Evolutionary conservation across 139 green algal species (phyloP).

Genomic region (Haematococcus lacustris): DNA sequence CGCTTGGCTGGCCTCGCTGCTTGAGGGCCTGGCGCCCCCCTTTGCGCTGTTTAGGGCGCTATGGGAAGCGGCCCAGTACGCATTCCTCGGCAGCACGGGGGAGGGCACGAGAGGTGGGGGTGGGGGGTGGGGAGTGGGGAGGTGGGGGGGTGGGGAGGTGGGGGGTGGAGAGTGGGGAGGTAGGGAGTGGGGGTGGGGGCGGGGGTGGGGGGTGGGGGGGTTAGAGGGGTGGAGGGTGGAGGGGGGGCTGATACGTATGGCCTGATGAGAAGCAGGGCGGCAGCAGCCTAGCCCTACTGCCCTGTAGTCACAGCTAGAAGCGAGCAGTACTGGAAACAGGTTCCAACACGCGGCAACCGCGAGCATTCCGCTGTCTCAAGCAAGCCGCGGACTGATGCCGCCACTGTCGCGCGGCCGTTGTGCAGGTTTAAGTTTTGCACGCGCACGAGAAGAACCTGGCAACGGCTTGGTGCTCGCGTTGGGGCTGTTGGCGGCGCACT

Average conservation of each 20-base stretch:
- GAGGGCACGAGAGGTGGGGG: constrained; percentile 21
- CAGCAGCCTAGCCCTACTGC: too few relatives aligned
- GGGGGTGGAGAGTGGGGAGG: neutral
- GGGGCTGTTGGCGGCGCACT: constrained; percentile 24
- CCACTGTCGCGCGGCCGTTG: neutral
- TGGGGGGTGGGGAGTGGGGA: too few relatives aligned
- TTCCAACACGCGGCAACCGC: neutral
- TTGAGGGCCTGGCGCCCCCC: constrained; percentile 25
- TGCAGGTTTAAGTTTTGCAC: neutral
- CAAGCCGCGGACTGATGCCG: neutral
- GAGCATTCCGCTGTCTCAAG: neutral
- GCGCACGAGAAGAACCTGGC: neutral
- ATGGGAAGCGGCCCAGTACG: constrained; percentile 58
- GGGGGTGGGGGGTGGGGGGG: too few relatives aligned
- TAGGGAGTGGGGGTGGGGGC: neutral
- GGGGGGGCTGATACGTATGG: too few relatives aligned
- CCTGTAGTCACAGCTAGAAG: too few relatives aligned
- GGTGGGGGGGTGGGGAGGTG: too few relatives aligned
- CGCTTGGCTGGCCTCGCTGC: constrained; percentile 26
- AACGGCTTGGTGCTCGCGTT: constrained; percentile 34
- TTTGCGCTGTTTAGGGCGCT: constrained; percentile 59
- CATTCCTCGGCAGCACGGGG: constrained; percentile 51
- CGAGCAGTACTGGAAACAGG: neutral
- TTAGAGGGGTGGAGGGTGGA: neutral
- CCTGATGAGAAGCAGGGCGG: neutral